Base-by-base conservation (phyloP, 805 yeast species). In the Hermanozyma aechmeae region DNA sequence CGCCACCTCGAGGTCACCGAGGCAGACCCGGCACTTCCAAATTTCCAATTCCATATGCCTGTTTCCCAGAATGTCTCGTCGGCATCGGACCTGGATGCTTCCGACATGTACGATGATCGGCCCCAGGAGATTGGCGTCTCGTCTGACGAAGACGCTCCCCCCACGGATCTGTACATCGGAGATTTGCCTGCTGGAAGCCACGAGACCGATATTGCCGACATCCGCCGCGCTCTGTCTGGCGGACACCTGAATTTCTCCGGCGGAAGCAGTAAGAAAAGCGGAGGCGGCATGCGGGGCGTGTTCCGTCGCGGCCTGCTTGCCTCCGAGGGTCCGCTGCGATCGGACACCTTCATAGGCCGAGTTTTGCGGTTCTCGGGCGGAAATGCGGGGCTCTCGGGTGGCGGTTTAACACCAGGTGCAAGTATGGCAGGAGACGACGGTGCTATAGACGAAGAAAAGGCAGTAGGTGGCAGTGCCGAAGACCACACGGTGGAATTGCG, bases 401-500 rank as follows among this genome's bases (percentile, higher is more conserved):
- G 68, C 13, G 68, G 68, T 0, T 37, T 62, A 37, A 55, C 50
- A 2, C 68, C 68, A 1, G 68, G 68, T 1, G 68, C 62, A 3
- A 27, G 53, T 1, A 37, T 34, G 10, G 15, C 26, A 5, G 33
- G 40, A 3, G 16, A 33, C 9, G 51, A 46, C 7, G 42, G 35
- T 13, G 24, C 27, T 2, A 15, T 32, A 13, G 56, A 51, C 25
- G 54, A 47, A 27, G 56, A 51, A 17, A 38, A 41, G 22, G 34
- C 30, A 17, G 40, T 39, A 1, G 45, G 41, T 3, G 40, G 39
- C 5, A 32, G 30, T 15, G 32, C 39, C n/a, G 41, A 40, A 4
- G 51, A 51, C 13, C 58, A 58, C 25, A 54, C 56, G n/a, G 58
- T 71, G 9, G 75, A 70, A 33, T 43, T 70, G 59, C 54, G 53